These are phyloP conservation scores for Cicer judaicum DNA, from an alignment of 306 rosid species.

Conservation along the genomic window DNA sequence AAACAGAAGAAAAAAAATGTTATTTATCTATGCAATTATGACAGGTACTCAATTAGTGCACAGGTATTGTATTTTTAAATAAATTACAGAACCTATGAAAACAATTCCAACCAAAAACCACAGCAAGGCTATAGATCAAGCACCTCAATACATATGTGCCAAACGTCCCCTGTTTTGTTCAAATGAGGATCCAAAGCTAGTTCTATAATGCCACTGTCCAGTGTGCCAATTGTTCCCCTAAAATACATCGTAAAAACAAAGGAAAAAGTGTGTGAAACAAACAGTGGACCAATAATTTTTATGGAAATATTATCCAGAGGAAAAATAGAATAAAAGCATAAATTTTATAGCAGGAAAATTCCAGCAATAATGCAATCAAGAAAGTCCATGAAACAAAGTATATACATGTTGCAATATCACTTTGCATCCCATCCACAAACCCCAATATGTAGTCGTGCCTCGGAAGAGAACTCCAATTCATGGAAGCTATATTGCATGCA, in stretches of 20 bases:
- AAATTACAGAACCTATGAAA: constrained; percentile 22
- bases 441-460: constrained; percentile 23
- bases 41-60: constrained; percentile 21
- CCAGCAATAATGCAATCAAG: constrained; percentile 21
- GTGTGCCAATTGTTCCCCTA: constrained; percentile 52
- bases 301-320: constrained; percentile 1
- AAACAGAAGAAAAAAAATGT: constrained; percentile 5
- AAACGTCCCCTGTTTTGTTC: constrained; percentile 92
- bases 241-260: constrained; percentile 39
- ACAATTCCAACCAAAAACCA: constrained; percentile 37
- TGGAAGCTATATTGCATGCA: background rate
- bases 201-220: constrained; percentile 67
- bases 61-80: constrained; percentile 6
- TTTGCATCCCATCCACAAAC: constrained; percentile 13
- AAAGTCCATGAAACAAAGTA: constrained; percentile 24
- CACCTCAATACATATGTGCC: constrained; percentile 94
- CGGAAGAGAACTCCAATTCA: constrained; percentile 33
- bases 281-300: constrained; percentile 2
- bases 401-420: constrained; percentile 24
- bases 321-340: constrained; percentile 5
- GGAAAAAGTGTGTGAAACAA: constrained; percentile 28
- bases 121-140: constrained; percentile 3
- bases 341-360: constrained; percentile 1
- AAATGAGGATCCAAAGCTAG: constrained; percentile 71
- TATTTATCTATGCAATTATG: constrained; percentile 35